Percentiles rank a stretch among this genome's conserved stretches.
Evolutionary conservation across 306 rosid genomes (phyloP).

Genomic region (Alnus rubra): DNA sequence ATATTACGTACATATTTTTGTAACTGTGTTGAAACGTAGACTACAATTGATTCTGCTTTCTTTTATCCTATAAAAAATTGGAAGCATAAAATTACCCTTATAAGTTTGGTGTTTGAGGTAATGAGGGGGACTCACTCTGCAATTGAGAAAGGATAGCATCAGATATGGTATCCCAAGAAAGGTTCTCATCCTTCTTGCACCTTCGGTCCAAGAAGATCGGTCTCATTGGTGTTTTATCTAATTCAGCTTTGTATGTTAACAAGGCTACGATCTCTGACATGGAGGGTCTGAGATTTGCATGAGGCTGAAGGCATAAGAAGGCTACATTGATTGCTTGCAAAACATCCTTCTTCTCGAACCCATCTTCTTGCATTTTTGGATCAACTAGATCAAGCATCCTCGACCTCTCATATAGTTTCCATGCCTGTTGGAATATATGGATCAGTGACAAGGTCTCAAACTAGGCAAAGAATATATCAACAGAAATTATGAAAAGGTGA

Average conservation of each 20-base stretch:
- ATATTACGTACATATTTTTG: not conserved
- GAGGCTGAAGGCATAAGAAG: slow-evolving; percentile 74
- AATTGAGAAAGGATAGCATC: slow-evolving; percentile 47
- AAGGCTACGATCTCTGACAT: slow-evolving; percentile 83
- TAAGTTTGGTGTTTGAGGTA: slow-evolving; percentile 22
- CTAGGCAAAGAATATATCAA: not conserved
- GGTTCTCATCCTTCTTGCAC: slow-evolving; percentile 39
- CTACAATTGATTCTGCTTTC: not conserved
- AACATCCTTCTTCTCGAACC: slow-evolving; percentile 56
- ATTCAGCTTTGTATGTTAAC: slow-evolving; percentile 60
- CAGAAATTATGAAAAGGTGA: not conserved
- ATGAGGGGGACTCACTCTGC: slow-evolving; percentile 40
- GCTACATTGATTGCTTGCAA: slow-evolving; percentile 71
- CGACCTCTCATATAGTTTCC: slow-evolving; percentile 68
- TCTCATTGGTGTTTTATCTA: slow-evolving; percentile 52
- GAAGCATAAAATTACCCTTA: not conserved
- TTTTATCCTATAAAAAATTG: not conserved
- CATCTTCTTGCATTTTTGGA: slow-evolving; percentile 55
- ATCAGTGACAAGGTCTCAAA: not conserved
- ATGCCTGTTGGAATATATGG: slow-evolving; percentile 48
- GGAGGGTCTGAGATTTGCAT: slow-evolving; percentile 67
- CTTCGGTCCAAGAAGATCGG: slow-evolving; percentile 60
- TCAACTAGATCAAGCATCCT: slow-evolving; percentile 55
- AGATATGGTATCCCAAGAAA: slow-evolving; percentile 57
- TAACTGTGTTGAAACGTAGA: not conserved